Evolutionary conservation across 2,329 filamentous ascomycete species (phyloP).

Genomic region (Neofusicoccum umdonicola): DNA sequence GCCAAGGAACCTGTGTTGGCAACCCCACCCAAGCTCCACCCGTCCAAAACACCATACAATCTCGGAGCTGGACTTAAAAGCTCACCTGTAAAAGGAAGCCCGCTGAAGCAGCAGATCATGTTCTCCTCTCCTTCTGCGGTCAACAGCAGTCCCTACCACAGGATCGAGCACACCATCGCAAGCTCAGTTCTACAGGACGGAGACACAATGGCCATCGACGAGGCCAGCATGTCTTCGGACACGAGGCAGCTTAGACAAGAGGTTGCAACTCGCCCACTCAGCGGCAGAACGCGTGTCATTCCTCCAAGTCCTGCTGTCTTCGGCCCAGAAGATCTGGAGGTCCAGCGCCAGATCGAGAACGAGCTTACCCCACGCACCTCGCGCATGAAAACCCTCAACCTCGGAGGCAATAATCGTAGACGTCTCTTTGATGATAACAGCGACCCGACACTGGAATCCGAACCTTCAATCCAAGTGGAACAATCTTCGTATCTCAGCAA

Average conservation of each 20-base stretch:
- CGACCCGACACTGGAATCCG: background rate
- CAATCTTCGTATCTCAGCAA: background rate
- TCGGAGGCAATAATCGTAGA: background rate
- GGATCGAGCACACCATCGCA: conserved; percentile 8
- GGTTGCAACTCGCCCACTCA: background rate
- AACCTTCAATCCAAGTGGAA: background rate
- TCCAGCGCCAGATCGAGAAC: conserved; percentile 9
- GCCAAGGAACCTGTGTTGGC: background rate
- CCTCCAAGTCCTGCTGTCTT: background rate
- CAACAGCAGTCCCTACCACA: conserved; percentile 13
- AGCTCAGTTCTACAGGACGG: conserved; percentile 5
- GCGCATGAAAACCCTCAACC: background rate
- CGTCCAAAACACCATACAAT: conserved; percentile 9
- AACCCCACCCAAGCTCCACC: background rate
- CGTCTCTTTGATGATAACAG: background rate
- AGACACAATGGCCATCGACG: background rate
- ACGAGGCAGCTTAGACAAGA: background rate
- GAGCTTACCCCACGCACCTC: conserved; percentile 1
- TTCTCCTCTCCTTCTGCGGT: conserved; percentile 13
- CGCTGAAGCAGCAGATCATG: conserved; percentile 13
- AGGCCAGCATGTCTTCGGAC: background rate
- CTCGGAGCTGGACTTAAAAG: background rate
- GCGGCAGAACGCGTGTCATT: background rate
- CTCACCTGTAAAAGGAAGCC: conserved; percentile 8
- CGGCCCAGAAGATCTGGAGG: conserved; percentile 1